Evolutionary conservation across 768 basidiomycete genomes (phyloP), one percentile per base, ranked within the genome.

Genomic region (Daedaleopsis sinensis): DNA sequence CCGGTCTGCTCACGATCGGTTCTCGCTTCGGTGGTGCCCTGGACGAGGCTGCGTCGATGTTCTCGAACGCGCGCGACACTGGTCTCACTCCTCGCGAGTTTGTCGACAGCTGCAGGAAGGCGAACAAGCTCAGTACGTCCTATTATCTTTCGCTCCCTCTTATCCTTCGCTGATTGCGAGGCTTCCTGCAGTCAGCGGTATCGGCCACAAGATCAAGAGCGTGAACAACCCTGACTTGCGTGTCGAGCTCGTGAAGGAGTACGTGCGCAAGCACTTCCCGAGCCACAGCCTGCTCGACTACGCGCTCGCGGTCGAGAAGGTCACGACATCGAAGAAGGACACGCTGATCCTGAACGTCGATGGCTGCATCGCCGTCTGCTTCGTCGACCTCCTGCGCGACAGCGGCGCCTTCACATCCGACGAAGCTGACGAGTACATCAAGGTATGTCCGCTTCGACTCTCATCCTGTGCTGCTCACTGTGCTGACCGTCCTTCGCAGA

Each of bases 181-280:
- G 44, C 32, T 56, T 55, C 38, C 9, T 52, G 12, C 65, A 91
- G 91, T 98, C 82, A 91, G 89, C 67, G 96, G 96, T 82, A 99
- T 99, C 67, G 96, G 96, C 49, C 96, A 99, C 88, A 98, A 98
- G 86, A 97, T 99, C 84, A 99, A 99, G 88, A 94, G 90, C 66
- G 92, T 94, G 66, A 95, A 93, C 78, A 96, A 96, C 85, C 94
- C 93, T 51, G 93, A 95, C 82, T 82, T 93, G 49, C 91, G 92
- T 72, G 92, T 94, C 63, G 90, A 93, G 78, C 88, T 94, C 62
- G 93, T 94, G 57, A 97, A 98, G 84, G 94, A 96, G 79, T 99
- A 91, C 69, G 96, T 96, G 62, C 80, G 73, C 79, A 94, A 96
- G 79, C 79, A 96, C 83, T 99, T 99, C 93, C 96, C 96, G 4